Conservation (phyloP, 2,329 filamentous ascomycete species). For the Lachnum nothofagi region DNA sequence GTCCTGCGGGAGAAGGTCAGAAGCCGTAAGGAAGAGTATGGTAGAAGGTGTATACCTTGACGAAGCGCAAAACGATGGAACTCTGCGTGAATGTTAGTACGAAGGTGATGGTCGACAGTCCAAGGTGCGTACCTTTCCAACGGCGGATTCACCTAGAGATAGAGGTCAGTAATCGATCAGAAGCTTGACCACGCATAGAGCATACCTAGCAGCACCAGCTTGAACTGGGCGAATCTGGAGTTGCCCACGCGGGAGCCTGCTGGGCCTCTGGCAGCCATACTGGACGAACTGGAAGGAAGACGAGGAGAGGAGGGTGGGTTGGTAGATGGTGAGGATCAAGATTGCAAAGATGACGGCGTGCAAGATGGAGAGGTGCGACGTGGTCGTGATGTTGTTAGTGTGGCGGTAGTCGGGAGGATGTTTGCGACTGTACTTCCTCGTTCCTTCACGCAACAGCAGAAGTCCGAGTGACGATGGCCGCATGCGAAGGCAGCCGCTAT, state of each 20-base stretch:
- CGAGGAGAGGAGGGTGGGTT: not conserved
- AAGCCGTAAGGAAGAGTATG: not conserved
- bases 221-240: constrained; percentile 97
- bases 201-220: constrained; percentile 92
- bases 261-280: constrained; percentile 79
- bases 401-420: not conserved
- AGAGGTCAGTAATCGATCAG: constrained; percentile 35
- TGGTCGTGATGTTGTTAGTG: constrained; percentile 1
- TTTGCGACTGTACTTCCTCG: not conserved
- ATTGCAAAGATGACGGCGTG: not conserved
- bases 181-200: constrained; percentile 9
- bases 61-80: constrained; percentile 94
- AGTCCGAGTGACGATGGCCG: constrained; percentile 1
- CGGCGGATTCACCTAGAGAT: constrained; percentile 82
- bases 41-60: constrained; percentile 66
- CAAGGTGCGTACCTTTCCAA: constrained; percentile 76
- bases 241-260: constrained; percentile 58
- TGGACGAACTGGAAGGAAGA: constrained; percentile 28
- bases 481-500: not conserved
- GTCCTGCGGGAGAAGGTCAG: constrained; percentile 53
- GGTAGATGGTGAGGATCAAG: not conserved
- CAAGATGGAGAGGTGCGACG: not conserved
- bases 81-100: constrained; percentile 53
- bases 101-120: not conserved
- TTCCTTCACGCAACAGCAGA: not conserved